Conservation (phyloP, 2,329 filamentous ascomycete species). For the Amesomyces nigricolor region DNA sequence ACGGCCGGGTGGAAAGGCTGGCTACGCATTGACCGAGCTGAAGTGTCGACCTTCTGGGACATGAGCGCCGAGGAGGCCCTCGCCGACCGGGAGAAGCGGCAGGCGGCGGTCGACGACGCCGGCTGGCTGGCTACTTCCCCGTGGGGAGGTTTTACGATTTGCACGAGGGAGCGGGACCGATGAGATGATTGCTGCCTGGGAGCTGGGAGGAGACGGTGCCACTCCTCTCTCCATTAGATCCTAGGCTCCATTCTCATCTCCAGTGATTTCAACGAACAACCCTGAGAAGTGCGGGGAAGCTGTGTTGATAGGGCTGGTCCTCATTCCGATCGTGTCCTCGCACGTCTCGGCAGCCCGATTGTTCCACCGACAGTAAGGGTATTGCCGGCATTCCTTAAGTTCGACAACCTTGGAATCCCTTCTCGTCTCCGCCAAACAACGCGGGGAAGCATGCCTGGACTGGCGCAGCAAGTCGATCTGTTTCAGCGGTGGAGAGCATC, state of each 20-base stretch:
- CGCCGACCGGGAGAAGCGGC: conserved; percentile 35
- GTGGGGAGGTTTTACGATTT: conserved; percentile 47
- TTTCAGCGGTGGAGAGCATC: conserved; percentile 4
- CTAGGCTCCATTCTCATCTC: background rate
- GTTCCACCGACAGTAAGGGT: background rate
- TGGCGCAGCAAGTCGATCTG: background rate
- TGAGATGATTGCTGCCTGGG: background rate
- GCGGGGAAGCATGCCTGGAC: background rate
- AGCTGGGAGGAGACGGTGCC: background rate
- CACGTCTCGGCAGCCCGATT: background rate
- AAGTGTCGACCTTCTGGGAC: conserved; percentile 28
- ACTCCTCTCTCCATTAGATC: background rate
- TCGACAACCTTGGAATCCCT: too few relatives aligned
- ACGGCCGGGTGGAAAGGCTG: conserved; percentile 45
- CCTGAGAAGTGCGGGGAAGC: background rate
- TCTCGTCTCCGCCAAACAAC: background rate
- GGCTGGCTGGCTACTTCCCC: conserved; percentile 44
- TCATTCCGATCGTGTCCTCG: background rate
- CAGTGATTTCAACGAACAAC: background rate
- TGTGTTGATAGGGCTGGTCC: background rate
- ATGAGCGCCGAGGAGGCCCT: conserved; percentile 43
- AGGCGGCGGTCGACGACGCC: conserved; percentile 37
- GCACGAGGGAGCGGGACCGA: conserved; percentile 11
- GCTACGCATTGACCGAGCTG: conserved; percentile 45
- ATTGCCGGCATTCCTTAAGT: too few relatives aligned